Percentiles rank a stretch among this genome's conserved stretches.
Evolutionary conservation across 2,329 filamentous ascomycete genomes (phyloP).

Genomic region (Shiraia bambusicola): DNA sequence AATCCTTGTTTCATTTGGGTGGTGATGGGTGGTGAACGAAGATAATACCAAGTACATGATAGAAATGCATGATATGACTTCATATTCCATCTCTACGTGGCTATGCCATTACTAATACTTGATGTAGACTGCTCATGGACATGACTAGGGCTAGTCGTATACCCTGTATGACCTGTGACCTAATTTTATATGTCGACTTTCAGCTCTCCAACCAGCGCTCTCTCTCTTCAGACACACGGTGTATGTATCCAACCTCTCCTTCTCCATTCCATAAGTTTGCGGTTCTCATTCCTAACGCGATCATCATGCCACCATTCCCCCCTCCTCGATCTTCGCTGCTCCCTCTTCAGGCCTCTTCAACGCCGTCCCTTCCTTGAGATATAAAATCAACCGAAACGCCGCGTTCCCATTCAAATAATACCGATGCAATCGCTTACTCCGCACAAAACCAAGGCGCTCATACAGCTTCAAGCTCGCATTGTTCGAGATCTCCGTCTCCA

Average conservation of each 20-base stretch:
- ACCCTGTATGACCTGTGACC: too few relatives aligned
- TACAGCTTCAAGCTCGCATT: constrained; percentile 87
- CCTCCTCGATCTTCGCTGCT: not conserved
- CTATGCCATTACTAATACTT: too few relatives aligned
- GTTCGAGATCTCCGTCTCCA: constrained; percentile 96
- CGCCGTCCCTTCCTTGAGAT: constrained; percentile 60
- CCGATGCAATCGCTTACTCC: constrained; percentile 88
- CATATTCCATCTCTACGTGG: too few relatives aligned
- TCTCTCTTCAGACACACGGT: not conserved
- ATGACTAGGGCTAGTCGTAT: too few relatives aligned
- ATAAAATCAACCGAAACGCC: constrained; percentile 83
- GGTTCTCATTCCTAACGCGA: too few relatives aligned
- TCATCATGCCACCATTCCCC: not conserved
- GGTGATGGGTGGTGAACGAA: not conserved
- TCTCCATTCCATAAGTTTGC: too few relatives aligned
- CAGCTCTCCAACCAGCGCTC: not conserved
- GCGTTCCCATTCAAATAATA: constrained; percentile 98
- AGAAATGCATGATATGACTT: not conserved
- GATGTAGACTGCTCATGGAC: too few relatives aligned
- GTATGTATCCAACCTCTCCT: not conserved
- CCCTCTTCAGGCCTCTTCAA: constrained; percentile 28
- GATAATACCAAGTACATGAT: not conserved
- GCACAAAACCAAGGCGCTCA: constrained; percentile 85
- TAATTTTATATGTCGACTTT: too few relatives aligned
- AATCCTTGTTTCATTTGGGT: too few relatives aligned